A percentile compares a stretch with the other conserved stretches of the same genome.
Conservation (phyloP, 164 flowering plant species). For the Cinnamomum chago region DNA sequence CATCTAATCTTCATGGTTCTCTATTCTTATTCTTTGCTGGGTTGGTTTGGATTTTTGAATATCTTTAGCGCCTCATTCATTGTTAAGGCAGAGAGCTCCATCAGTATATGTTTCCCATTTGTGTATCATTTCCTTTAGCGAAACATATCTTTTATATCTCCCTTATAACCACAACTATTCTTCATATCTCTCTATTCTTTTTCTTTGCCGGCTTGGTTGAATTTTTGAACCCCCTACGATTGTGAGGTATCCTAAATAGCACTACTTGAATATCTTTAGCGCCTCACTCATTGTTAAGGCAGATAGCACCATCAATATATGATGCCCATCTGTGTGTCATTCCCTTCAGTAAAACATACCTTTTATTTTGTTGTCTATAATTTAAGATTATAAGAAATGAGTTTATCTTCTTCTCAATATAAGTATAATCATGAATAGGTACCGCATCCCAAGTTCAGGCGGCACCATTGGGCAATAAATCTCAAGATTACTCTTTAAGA, state of each 20-base stretch:
- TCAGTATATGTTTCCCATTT: neutral
- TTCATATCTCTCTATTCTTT: too few species aligned
- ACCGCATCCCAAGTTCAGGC: slow-evolving; percentile 15
- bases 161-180: too few species aligned
- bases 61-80: neutral
- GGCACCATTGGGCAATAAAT: slow-evolving; percentile 19
- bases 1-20: too few species aligned
- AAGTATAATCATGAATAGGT: slow-evolving; percentile 7
- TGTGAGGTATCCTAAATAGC: too few species aligned
- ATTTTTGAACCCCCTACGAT: too few species aligned
- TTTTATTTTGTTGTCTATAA: neutral
- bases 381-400: neutral
- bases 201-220: too few species aligned
- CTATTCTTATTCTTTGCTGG: too few species aligned
- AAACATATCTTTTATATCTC: neutral
- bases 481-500: slow-evolving; percentile 31
- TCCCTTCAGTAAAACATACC: neutral
- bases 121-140: neutral
- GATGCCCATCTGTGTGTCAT: neutral
- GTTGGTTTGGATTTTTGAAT: too few species aligned
- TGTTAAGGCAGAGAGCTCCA: neutral
- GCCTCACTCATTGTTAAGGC: neutral
- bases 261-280: too few species aligned
- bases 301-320: neutral
- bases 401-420: neutral